A percentile compares a stretch with the other conserved stretches of the same genome.
These are phyloP conservation scores for Sporothrix inflata DNA, from an alignment of 2,329 filamentous ascomycete genomes.

Conservation along the genomic window DNA sequence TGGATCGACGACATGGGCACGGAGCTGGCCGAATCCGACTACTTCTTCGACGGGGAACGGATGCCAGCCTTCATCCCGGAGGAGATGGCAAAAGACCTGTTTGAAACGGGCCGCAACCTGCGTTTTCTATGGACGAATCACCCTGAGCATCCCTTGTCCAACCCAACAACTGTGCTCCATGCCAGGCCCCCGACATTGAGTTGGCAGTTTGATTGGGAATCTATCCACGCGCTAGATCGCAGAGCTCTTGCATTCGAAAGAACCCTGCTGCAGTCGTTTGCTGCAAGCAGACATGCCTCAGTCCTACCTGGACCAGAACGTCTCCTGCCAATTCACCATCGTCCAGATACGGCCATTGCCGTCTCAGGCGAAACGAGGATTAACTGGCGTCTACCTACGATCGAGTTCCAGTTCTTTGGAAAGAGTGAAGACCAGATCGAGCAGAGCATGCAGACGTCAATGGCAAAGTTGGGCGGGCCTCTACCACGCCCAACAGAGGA, in stretches of 20 bases:
- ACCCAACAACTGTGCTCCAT: conserved; percentile 50
- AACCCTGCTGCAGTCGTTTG: conserved; percentile 44
- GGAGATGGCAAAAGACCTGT: conserved; percentile 72
- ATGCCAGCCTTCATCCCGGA: conserved; percentile 73
- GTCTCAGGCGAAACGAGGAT: not conserved
- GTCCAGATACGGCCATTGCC: too few relatives aligned
- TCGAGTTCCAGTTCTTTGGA: conserved; percentile 53
- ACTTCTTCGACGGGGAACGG: conserved; percentile 63
- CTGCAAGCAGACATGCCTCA: not conserved
- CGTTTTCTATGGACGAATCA: conserved; percentile 73
- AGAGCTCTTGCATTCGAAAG: conserved; percentile 60
- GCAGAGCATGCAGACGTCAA: conserved; percentile 54
- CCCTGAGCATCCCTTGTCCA: conserved; percentile 69
- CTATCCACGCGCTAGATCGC: conserved; percentile 65
- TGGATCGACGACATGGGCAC: conserved; percentile 63
- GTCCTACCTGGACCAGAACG: not conserved
- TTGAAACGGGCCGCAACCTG: conserved; percentile 77
- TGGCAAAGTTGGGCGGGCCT: conserved; percentile 49
- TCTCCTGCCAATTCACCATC: not conserved
- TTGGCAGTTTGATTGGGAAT: conserved; percentile 74
- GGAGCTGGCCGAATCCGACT: conserved; percentile 62
- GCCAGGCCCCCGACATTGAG: conserved; percentile 60
- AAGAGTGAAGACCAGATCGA: conserved; percentile 52
- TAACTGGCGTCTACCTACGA: conserved; percentile 26
- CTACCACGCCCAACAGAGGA: conserved; percentile 39